These are phyloP conservation scores for Scheffersomyces titani DNA, from an alignment of 1,139 yeast species.

Conservation along the genomic window DNA sequence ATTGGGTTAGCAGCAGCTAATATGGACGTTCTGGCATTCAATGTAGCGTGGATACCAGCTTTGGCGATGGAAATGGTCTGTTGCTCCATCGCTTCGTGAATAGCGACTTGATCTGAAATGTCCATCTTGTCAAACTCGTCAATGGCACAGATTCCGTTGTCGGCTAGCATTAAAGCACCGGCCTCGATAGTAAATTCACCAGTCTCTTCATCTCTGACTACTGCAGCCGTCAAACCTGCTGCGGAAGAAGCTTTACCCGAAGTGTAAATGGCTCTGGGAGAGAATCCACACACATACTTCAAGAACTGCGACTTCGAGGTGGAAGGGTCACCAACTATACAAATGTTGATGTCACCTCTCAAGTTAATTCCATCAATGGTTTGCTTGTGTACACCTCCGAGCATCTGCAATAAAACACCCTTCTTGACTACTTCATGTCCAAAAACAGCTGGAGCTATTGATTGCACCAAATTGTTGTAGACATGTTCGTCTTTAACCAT, in stretches of 20 bases:
- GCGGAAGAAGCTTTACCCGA: conserved; percentile 99
- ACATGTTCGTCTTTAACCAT: conserved; percentile 93
- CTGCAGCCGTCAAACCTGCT: conserved; percentile 98
- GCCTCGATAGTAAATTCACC: conserved; percentile 98
- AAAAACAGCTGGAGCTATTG: conserved; percentile 95
- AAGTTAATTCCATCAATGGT: conserved; percentile 94
- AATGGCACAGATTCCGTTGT: conserved; percentile 97
- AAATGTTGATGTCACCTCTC: conserved; percentile 96
- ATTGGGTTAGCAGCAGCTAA: conserved; percentile 98
- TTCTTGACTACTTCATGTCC: conserved; percentile 96
- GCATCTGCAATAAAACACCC: conserved; percentile 82
- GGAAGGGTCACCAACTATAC: conserved; percentile 98
- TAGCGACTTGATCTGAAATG: conserved; percentile 92
- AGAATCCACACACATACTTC: conserved; percentile 87
- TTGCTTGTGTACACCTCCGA: conserved; percentile 95
- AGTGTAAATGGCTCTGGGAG: conserved; percentile 94
- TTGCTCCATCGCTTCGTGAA: conserved; percentile 99
- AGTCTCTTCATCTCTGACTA: conserved; percentile 95
- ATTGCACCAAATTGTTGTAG: conserved; percentile 80
- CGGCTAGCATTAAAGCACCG: conserved; percentile 98
- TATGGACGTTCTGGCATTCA: conserved; percentile 94
- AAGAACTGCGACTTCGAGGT: conserved; percentile 96
- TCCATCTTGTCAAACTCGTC: conserved; percentile 99
- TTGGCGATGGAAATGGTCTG: conserved; percentile 97
- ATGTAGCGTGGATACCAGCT: conserved; percentile 97